Conservation (phyloP, 2,329 filamentous ascomycete genomes). For the Tolypocladium amazonense region DNA sequence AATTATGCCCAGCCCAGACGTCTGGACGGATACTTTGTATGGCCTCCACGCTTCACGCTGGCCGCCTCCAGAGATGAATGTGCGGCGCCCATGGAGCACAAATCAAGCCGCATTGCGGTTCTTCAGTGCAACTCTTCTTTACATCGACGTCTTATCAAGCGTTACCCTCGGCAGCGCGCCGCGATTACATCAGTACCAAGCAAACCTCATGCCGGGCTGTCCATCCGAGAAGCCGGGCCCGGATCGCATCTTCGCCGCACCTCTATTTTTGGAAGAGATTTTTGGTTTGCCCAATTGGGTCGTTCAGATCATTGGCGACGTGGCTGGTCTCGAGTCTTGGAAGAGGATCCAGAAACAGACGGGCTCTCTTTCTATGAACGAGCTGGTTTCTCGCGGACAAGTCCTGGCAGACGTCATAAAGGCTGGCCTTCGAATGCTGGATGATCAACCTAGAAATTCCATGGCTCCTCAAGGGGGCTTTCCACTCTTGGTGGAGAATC, state of each 20-base stretch:
- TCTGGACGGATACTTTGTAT: conserved; percentile 25
- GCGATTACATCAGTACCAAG: conserved; percentile 30
- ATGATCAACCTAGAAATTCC: conserved; percentile 8
- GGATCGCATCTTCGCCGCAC: conserved; percentile 12
- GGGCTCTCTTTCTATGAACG: conserved; percentile 32
- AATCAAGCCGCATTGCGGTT: conserved; percentile 37
- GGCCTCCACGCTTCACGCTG: conserved; percentile 18
- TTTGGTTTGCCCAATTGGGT: conserved; percentile 48
- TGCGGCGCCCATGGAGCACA: conserved; percentile 28
- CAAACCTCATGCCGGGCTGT: conserved; percentile 23
- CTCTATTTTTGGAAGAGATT: conserved; percentile 36
- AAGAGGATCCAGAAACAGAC: conserved; percentile 35
- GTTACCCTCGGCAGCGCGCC: conserved; percentile 33
- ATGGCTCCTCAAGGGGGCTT: neutral
- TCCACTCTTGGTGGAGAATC: conserved; percentile 7
- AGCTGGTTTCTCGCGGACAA: conserved; percentile 34
- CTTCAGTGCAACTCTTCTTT: conserved; percentile 34
- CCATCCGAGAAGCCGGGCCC: conserved; percentile 6
- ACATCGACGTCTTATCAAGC: conserved; percentile 38
- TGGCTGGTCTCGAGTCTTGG: conserved; percentile 42
- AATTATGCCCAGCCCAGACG: conserved; percentile 24
- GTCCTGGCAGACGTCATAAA: conserved; percentile 27
- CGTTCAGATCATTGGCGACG: conserved; percentile 41
- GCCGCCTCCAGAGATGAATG: conserved; percentile 21
- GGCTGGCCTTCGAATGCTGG: conserved; percentile 18